Evolutionary conservation across 2,329 filamentous ascomycete species (phyloP).

Genomic region (Pyrenophora teres): DNA sequence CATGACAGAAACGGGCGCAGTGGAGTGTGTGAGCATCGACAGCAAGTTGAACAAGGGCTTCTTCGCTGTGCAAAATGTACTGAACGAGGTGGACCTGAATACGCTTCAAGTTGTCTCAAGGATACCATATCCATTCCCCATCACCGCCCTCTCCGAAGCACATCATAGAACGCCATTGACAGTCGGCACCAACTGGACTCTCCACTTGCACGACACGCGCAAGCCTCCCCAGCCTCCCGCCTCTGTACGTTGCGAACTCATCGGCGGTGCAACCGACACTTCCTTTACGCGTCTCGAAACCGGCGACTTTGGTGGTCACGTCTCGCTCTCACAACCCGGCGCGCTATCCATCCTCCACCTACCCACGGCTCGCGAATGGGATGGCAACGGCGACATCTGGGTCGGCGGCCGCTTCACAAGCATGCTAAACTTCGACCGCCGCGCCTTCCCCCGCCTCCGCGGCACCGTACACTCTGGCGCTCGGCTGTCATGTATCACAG

Average conservation of each 20-base stretch:
- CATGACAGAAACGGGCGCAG: constrained; percentile 71
- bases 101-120: constrained; percentile 71
- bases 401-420: constrained; percentile 87
- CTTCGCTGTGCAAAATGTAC: constrained; percentile 75
- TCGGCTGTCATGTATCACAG: constrained; percentile 72
- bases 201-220: constrained; percentile 83
- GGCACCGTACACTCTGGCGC: constrained; percentile 85
- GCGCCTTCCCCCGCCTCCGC: constrained; percentile 78
- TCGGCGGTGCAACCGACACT: constrained; percentile 23
- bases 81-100: constrained; percentile 81
- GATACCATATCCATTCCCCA: constrained; percentile 76
- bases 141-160: constrained; percentile 78
- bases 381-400: constrained; percentile 78
- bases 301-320: constrained; percentile 61
- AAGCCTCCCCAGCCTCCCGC: constrained; percentile 32
- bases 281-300: constrained; percentile 55
- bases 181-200: constrained; percentile 77
- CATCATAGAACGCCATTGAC: constrained; percentile 72
- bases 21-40: constrained; percentile 83
- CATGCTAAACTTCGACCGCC: constrained; percentile 85
- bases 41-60: constrained; percentile 70
- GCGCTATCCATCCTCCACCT: constrained; percentile 83
- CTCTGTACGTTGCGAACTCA: constrained; percentile 36
- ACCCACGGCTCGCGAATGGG: constrained; percentile 59
- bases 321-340: constrained; percentile 76